Evolutionary conservation across 805 yeast genomes (phyloP), one percentile per base, ranked within the genome.

Genomic region (Metschnikowia vanudenii): DNA sequence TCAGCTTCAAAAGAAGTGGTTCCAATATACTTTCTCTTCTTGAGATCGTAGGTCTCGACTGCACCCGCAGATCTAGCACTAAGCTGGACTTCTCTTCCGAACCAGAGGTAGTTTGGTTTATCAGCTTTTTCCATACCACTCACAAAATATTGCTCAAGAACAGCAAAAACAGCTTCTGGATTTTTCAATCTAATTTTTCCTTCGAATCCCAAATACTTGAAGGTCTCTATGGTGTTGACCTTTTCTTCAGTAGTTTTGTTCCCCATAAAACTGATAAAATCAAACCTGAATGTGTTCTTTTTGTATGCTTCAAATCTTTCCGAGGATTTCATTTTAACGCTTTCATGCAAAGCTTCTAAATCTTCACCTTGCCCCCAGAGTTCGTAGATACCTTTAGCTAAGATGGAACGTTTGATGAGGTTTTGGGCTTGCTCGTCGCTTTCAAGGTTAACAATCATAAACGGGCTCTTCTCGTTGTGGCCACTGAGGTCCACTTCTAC

Each of bases 1-100:
- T 94, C 98, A 1, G 97, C 96, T 56, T 94, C 99, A 66, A 94
- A 94, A 14, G 97, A 88, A 0, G 99, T 94, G 6, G 99, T 94
- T 2, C 99, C 99, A 46, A 88, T 91, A 59, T 86, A 90, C 43
- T 82, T 84, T 59, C 99, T 76, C 56, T 83, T 81, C 61, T 84
- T 85, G 51, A 94, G 73, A 59, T 90, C 96, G 58, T 85, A 88
- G 45, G 74, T 78, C 52, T 92, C 98, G 50, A 89, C 73, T 1
- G 83, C 74, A 24, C 82, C 82, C 9, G 78, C 69, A 4, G 76
- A 67, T 55, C 96, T 75, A 12, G 84, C 82, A 52, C 88, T 79
- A 19, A 73, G 54, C 50, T 75, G 79, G 11, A 94, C 73, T 55
- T 79, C 77, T 60, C 96, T 75, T 0, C 96, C 96, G 64, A 94